These are phyloP conservation scores for Lasiosphaeria hispida DNA, from an alignment of 495 filamentous ascomycete species.

Conservation along the genomic window DNA sequence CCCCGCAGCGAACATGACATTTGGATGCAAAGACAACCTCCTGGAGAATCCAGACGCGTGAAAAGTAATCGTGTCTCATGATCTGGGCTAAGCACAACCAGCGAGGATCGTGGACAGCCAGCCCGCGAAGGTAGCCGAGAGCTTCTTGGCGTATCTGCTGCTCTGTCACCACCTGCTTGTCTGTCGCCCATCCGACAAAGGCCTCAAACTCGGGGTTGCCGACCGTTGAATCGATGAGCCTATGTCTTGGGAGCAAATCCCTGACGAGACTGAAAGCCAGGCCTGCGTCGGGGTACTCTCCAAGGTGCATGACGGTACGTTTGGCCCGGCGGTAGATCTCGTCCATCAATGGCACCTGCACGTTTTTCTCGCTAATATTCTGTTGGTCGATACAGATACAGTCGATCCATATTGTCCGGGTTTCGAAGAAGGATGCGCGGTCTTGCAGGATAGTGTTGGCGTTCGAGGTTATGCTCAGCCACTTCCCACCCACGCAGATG, in stretches of 20 bases:
- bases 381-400: conserved; percentile 33
- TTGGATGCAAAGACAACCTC: conserved; percentile 9
- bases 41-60: conserved; percentile 21
- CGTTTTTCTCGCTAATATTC: conserved; percentile 20
- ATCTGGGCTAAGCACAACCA: background rate
- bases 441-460: conserved; percentile 5
- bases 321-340: conserved; percentile 26
- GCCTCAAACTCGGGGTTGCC: background rate
- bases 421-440: background rate
- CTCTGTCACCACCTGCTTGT: background rate
- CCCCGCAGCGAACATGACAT: background rate
- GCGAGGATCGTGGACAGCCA: background rate
- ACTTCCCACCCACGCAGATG: conserved; percentile 3
- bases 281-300: conserved; percentile 3
- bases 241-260: background rate
- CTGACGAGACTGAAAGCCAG: background rate
- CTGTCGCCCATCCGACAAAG: background rate
- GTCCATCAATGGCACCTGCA: conserved; percentile 30
- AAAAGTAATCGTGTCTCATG: conserved; percentile 14
- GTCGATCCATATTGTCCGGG: conserved; percentile 31
- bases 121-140: background rate
- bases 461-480: conserved; percentile 11
- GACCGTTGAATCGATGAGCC: background rate
- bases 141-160: too few species aligned
- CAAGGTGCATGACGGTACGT: conserved; percentile 29